phyloP scores from a whole-genome alignment of 371 early-diverging fungal genomes.

The Blastocladiella emersonii region DNA sequence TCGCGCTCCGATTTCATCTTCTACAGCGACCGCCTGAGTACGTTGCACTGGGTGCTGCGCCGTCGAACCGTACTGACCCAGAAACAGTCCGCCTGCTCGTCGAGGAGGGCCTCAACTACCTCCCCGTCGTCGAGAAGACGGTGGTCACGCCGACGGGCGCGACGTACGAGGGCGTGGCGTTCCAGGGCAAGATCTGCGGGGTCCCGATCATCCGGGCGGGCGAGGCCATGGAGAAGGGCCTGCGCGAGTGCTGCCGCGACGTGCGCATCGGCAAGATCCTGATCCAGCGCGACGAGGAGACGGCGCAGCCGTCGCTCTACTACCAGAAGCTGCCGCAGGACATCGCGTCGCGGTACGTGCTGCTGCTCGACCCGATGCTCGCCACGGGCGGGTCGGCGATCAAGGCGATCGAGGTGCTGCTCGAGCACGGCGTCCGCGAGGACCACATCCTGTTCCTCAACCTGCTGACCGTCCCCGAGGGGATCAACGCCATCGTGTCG shows the following conservation, averaged over 20 bases:
- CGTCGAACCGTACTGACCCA: too few species aligned
- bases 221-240: conserved; percentile 71
- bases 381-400: conserved; percentile 80
- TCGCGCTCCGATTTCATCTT: conserved; percentile 77
- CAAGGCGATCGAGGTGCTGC: conserved; percentile 80
- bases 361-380: conserved; percentile 64
- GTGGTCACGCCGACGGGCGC: conserved; percentile 50
- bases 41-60: too few species aligned
- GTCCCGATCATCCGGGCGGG: conserved; percentile 79
- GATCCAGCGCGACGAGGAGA: conserved; percentile 64
- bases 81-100: conserved; percentile 47
- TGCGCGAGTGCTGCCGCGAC: conserved; percentile 62
- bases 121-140: conserved; percentile 33
- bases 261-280: conserved; percentile 73
- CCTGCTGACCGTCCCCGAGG: conserved; percentile 67
- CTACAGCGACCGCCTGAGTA: conserved; percentile 63
- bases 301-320: conserved; percentile 74
- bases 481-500: conserved; percentile 54
- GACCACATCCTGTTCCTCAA: conserved; percentile 73
- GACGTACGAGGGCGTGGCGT: conserved; percentile 42
- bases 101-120: conserved; percentile 53
- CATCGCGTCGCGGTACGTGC: conserved; percentile 39
- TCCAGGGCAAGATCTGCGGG: conserved; percentile 40
- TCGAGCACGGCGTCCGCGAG: conserved; percentile 76
- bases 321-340: conserved; percentile 58